These are phyloP conservation scores for Lotmaria passim DNA, from an alignment of 208 protist species.

Conservation along the genomic window DNA sequence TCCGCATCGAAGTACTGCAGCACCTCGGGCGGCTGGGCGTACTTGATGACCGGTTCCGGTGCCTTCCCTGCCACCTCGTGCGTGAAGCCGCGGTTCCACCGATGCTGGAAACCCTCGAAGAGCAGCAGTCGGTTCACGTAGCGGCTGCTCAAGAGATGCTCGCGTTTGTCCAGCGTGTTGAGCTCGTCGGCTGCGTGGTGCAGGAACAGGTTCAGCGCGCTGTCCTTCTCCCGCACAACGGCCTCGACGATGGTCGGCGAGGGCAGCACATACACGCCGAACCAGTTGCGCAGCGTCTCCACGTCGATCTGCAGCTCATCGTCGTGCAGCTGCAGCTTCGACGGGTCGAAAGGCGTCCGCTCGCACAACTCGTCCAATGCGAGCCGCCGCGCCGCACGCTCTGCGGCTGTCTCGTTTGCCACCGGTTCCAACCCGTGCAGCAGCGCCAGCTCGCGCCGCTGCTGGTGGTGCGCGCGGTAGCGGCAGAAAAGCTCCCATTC, in stretches of 20 bases:
- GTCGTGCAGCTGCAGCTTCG: slow-evolving; percentile 44
- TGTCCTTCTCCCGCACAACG: slow-evolving; percentile 40
- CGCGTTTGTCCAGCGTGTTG: slow-evolving; percentile 70
- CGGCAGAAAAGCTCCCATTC: slow-evolving; percentile 92
- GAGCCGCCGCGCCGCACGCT: slow-evolving; percentile 70
- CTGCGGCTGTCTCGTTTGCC: slow-evolving; percentile 81
- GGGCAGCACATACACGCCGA: slow-evolving; percentile 87
- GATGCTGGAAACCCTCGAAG: slow-evolving; percentile 69
- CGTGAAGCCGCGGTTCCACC: slow-evolving; percentile 66
- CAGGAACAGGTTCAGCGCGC: slow-evolving; percentile 57
- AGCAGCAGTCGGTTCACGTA: slow-evolving; percentile 83
- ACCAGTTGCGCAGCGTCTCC: slow-evolving; percentile 85
- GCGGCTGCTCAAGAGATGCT: slow-evolving; percentile 83
- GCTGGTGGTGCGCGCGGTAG: slow-evolving; percentile 89
- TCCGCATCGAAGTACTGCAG: slow-evolving; percentile 77
- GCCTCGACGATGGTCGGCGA: slow-evolving; percentile 80
- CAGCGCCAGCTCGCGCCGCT: slow-evolving; percentile 82
- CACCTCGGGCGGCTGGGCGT: slow-evolving; percentile 68
- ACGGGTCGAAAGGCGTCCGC: slow-evolving; percentile 77
- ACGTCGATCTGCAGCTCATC: slow-evolving; percentile 70
- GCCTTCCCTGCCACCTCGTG: slow-evolving; percentile 57
- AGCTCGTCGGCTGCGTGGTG: slow-evolving; percentile 67
- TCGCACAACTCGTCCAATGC: slow-evolving; percentile 86
- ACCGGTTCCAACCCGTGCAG: slow-evolving; percentile 87
- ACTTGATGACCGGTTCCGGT: slow-evolving; percentile 75